Conservation (phyloP, 305 asterid species). For the Fraxinus velutina region DNA sequence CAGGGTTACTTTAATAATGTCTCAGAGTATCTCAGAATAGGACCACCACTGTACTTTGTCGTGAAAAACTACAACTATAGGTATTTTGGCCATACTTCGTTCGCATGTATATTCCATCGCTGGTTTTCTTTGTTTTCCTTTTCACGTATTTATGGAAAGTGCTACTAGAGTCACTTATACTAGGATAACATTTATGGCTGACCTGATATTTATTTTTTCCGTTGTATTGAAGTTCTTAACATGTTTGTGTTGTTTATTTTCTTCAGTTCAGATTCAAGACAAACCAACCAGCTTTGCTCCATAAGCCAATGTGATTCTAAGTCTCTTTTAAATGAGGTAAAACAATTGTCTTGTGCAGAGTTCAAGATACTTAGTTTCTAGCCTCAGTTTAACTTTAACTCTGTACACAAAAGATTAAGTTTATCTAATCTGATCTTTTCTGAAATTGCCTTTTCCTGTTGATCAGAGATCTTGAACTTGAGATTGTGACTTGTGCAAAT, state of each 20-base stretch:
- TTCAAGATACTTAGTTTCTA: not conserved
- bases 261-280: constrained; percentile 80
- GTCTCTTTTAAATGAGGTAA: constrained; percentile 93
- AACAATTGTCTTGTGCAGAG: constrained; percentile 16
- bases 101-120: not conserved
- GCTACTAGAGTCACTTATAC: not conserved
- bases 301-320: constrained; percentile 87
- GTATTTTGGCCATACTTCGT: constrained; percentile 29
- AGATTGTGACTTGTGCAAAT: not conserved
- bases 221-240: constrained; percentile 17
- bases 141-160: not conserved
- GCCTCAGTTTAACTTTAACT: not conserved
- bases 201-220: not conserved
- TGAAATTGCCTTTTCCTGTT: not conserved
- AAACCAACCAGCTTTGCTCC: constrained; percentile 90
- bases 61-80: constrained; percentile 89
- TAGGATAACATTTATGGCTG: not conserved
- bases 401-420: not conserved
- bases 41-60: constrained; percentile 94
- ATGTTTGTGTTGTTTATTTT: constrained; percentile 26
- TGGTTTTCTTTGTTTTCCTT: not conserved
- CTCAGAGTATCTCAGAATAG: constrained; percentile 80
- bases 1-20: constrained; percentile 86
- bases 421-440: not conserved
- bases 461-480: not conserved